Base-by-base conservation (phyloP, 1,139 yeast genomes). In the Nakaseomyces delphensis region DNA sequence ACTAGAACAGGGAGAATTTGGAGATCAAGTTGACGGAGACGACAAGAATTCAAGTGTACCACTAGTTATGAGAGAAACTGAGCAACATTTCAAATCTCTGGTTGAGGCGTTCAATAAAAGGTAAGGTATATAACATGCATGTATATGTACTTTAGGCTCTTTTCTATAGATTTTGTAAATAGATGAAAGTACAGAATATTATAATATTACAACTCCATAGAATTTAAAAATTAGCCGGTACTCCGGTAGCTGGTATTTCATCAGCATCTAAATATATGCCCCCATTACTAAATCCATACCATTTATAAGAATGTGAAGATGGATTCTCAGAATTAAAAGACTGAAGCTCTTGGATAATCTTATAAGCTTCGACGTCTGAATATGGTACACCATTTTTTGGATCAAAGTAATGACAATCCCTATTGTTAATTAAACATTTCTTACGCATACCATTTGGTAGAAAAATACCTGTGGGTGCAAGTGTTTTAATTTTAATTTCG, bases 351-450 rank as follows among this genome's bases (percentile, higher is more conserved):
- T 83, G 80, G 51, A 87, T 71, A 30, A 80, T 69, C 51, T 74
- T 79, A 59, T 81, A 84, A 8, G 91, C 81, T 40, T 83, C 93
- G 50, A 85, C 85, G 46, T 82, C 81, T 43, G 83, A 74, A 62
- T 89, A 89, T 1, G 96, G 95, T 41, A 87, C 75, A 38, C 94
- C 94, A 30, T 83, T 78, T 36, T 77, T 73, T 0, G 96, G 96
- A 65, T 89, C 96, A 51, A 84, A 81, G 62, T 85, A 89, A 57
- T 78, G 74, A 29, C 93, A 94, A 43, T 80, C 82, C 38, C 74
- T 73, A 11, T 95, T 95, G 2, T 87, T 78, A 37, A 86, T 76
- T 36, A 84, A 72, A 65, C 97, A 89, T 45, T 70, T 68, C 63
- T 78, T 80, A 41, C 65, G 61, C 46, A 70, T 68, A 23, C 85